Evolutionary conservation across 1,284 basidiomycete genomes (phyloP).

Genomic region (Cutaneotrichosporon spelunceum): DNA sequence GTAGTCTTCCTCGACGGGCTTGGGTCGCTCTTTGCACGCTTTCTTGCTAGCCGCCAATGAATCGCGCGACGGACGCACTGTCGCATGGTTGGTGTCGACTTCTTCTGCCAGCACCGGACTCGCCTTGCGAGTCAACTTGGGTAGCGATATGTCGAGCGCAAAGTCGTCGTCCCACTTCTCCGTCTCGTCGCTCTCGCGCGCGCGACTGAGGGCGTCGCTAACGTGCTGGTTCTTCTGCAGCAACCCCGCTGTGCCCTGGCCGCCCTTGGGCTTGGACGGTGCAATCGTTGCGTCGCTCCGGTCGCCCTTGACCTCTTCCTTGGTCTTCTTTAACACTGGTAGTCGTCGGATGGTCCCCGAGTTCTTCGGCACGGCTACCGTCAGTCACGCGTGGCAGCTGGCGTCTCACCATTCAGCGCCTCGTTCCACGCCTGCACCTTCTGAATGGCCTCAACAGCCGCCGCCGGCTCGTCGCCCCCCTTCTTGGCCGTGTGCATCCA

Average conservation of each 20-base stretch:
- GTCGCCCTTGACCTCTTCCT: constrained; percentile 1
- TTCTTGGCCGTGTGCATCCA: constrained; percentile 80
- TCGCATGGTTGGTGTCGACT: constrained; percentile 35
- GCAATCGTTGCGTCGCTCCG: constrained; percentile 7
- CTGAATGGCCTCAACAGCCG: constrained; percentile 65
- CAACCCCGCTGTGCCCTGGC: constrained; percentile 24
- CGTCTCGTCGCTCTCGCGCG: constrained; percentile 32
- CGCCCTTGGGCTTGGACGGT: constrained; percentile 1
- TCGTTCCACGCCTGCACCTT: constrained; percentile 99
- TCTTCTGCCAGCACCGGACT: constrained; percentile 10
- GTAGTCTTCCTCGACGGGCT: constrained; percentile 65
- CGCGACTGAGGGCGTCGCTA: constrained; percentile 58
- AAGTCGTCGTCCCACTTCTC: constrained; percentile 85
- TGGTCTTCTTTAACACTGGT: constrained; percentile 10
- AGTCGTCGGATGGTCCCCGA: constrained; percentile 33
- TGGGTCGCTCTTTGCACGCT: constrained; percentile 1
- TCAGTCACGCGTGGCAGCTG: neutral
- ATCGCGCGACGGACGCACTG: constrained; percentile 30
- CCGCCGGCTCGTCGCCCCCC: constrained; percentile 1
- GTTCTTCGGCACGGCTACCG: constrained; percentile 43
- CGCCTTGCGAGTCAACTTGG: constrained; percentile 26
- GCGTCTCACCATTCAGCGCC: constrained; percentile 73
- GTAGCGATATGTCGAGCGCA: constrained; percentile 69
- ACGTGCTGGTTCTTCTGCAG: constrained; percentile 60
- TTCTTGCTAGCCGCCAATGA: constrained; percentile 10